Conservation (phyloP, 2,329 filamentous ascomycete genomes). For the Penicillium sp. region DNA sequence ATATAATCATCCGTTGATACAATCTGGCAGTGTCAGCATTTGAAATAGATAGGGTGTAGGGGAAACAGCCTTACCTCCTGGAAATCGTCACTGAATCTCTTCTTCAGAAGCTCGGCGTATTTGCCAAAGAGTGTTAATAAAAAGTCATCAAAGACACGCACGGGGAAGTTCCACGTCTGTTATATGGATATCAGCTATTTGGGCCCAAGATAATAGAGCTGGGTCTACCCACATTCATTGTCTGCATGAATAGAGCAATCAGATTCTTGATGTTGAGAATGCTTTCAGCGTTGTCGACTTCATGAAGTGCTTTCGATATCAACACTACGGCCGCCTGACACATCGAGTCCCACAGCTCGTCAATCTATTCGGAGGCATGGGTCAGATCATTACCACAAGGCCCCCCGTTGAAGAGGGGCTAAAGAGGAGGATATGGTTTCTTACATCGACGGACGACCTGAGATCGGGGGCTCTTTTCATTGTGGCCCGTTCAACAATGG, state of each 20-base stretch:
- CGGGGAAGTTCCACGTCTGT: constrained; percentile 85
- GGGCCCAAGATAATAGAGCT: not conserved
- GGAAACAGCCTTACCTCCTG: constrained; percentile 63
- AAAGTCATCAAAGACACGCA: constrained; percentile 76
- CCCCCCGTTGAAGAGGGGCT: not conserved
- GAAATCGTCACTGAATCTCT: constrained; percentile 91
- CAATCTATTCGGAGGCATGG: constrained; percentile 57
- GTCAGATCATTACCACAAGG: constrained; percentile 10
- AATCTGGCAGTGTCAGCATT: constrained; percentile 43
- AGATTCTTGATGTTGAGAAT: constrained; percentile 93
- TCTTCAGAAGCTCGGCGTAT: constrained; percentile 87
- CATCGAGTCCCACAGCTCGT: constrained; percentile 98
- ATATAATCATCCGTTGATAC: constrained; percentile 97
- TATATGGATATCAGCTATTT: constrained; percentile 6
- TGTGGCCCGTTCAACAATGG: constrained; percentile 92
- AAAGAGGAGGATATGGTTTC: constrained; percentile 8
- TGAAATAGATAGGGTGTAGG: not conserved
- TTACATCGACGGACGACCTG: constrained; percentile 75
- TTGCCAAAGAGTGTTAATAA: constrained; percentile 88
- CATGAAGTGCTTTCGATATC: constrained; percentile 73
- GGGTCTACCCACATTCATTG: constrained; percentile 72
- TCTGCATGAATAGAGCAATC: constrained; percentile 92
- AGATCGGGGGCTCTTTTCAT: constrained; percentile 83
- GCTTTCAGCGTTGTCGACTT: constrained; percentile 82
- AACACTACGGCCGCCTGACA: constrained; percentile 81